Base-by-base conservation (phyloP, 176 grass and related monocot genomes). In the Metroxylon sagu region DNA sequence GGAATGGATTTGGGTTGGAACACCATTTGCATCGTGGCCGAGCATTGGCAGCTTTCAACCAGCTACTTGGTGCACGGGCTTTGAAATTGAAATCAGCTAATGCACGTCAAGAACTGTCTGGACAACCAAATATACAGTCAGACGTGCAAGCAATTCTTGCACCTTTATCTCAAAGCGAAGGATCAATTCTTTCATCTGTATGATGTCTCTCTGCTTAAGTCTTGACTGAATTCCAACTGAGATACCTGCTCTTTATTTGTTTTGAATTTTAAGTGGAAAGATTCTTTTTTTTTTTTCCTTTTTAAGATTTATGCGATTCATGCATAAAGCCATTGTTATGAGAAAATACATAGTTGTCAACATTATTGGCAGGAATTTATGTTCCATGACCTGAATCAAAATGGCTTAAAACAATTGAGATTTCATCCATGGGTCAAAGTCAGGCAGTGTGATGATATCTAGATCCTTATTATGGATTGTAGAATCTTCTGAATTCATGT, bases 21-120 rank as follows among this genome's bases (percentile, higher is more conserved):
- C 82, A 96, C 62, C 74, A 96, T 86, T 79, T 96, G 69, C 81
- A 88, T 71, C 80, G 75, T 81, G 86, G 92, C 57, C 78, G 83
- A 82, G 83, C 76, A 19, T 50, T 96, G 69, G 83, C 92, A 59
- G 86, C 86, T 85, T 96, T 96, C 74, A 82, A 67, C 74, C 84
- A 89, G 73, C 80, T 96, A 62, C 81, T 96, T 77, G 71, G 65
- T 69, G 80, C 80, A 85, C 83, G 92, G 80, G 87, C 83, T 81
- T 74, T 68, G 17, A 78, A 82, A 59, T 79, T 96, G 68, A 87
- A 79, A 80, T 96, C 83, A 69, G 70, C 69, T 17, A 85, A 74
- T 87, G 67, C 77, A 62, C 68, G 69, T 6, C 80, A 87, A 64
- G 83, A 79, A 18, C 63, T 79, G 30, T 85, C 86, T 66, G 48